Evolutionary conservation across 78 protist species (phyloP).

Genomic region (Emiliania huxleyi): DNA sequence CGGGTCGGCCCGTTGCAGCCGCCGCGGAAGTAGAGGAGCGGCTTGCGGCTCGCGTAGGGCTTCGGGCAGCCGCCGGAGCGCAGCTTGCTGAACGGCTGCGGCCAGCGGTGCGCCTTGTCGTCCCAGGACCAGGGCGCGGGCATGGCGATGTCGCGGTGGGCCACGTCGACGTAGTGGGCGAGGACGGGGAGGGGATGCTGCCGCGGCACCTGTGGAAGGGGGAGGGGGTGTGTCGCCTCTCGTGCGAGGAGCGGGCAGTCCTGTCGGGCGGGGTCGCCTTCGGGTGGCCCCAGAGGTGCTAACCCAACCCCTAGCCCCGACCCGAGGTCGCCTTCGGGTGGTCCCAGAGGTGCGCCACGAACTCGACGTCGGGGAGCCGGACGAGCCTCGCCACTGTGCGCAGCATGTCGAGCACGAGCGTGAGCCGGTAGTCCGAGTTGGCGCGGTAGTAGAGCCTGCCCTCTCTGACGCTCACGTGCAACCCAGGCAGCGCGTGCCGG

Average conservation of each 20-base stretch:
- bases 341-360: conserved; percentile 12
- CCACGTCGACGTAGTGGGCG: background rate
- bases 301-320: no score
- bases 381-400: background rate
- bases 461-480: background rate
- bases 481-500: background rate
- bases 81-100: background rate
- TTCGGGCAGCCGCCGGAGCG: background rate
- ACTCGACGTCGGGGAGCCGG: background rate
- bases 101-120: background rate
- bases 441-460: background rate
- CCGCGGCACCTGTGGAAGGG: background rate
- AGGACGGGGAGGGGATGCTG: background rate
- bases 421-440: background rate
- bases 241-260: no score
- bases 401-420: background rate
- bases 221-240: no score
- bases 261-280: no score
- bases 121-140: conserved; percentile 28
- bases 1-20: conserved; percentile 14
- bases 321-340: conserved; percentile 5
- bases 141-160: background rate
- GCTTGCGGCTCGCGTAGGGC: background rate
- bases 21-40: conserved; percentile 2
- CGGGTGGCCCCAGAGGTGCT: no score